Percentiles rank a stretch among this genome's conserved stretches.
These are phyloP conservation scores for Cyclostephanos tholiformis DNA, from an alignment of 108 stramenopile species.

Conservation along the genomic window DNA sequence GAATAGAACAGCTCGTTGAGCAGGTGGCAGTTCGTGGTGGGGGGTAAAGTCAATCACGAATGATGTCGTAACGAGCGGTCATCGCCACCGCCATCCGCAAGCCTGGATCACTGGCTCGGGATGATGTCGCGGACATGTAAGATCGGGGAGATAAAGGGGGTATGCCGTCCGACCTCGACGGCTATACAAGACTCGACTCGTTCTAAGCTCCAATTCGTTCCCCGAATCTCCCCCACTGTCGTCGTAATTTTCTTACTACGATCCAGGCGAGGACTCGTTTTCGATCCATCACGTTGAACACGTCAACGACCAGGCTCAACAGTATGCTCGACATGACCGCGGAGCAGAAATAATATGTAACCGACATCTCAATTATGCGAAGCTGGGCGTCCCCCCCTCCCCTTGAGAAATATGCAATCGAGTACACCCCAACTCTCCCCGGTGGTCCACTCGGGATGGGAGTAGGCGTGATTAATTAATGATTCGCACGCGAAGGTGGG, in stretches of 20 bases:
- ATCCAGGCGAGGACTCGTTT: slow-evolving; percentile 25
- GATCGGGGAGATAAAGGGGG: neutral
- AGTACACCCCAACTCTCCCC: slow-evolving; percentile 54
- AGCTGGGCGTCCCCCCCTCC: slow-evolving; percentile 71
- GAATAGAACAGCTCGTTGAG: slow-evolving; percentile 37
- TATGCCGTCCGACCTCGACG: too few species aligned
- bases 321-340: slow-evolving; percentile 83
- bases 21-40: slow-evolving; percentile 42
- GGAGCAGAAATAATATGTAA: slow-evolving; percentile 81
- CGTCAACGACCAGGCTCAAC: slow-evolving; percentile 70
- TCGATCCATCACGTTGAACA: slow-evolving; percentile 49
- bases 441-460: slow-evolving; percentile 62
- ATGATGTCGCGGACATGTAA: neutral
- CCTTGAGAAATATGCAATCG: slow-evolving; percentile 61
- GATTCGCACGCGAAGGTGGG: slow-evolving; percentile 62
- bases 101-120: neutral
- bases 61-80: slow-evolving; percentile 1
- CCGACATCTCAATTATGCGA: slow-evolving; percentile 71
- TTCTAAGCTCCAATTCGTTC: too few species aligned
- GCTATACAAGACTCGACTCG: slow-evolving; percentile 12
- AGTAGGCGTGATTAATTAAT: slow-evolving; percentile 55
- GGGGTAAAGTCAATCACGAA: slow-evolving; percentile 17
- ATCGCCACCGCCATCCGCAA: neutral
- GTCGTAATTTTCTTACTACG: too few species aligned
- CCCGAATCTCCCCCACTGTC: neutral